Percentiles rank a stretch among this genome's conserved stretches.
phyloP scores from a whole-genome alignment of 192 early-diverging fungal species.

The Entrophospora sp. region DNA sequence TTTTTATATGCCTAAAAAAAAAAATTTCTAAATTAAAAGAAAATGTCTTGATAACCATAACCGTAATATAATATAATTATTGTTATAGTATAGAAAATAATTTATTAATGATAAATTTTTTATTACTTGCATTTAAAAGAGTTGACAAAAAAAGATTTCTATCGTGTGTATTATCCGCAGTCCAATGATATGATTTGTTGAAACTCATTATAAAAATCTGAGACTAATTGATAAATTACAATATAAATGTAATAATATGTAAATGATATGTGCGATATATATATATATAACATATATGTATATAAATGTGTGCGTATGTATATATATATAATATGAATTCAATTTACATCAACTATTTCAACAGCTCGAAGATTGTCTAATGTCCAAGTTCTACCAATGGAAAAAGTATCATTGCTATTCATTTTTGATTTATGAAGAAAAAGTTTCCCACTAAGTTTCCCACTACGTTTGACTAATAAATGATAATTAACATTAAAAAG shows the following conservation, averaged over 20 bases:
- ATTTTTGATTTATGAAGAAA: constrained; percentile 45
- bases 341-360: constrained; percentile 43
- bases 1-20: constrained; percentile 32
- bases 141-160: constrained; percentile 43
- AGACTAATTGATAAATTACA: constrained; percentile 21
- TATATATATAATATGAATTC: neutral
- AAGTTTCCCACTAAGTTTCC: constrained; percentile 23
- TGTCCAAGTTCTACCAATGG: constrained; percentile 45
- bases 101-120: neutral
- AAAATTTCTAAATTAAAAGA: neutral
- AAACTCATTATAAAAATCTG: constrained; percentile 40
- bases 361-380: constrained; percentile 43
- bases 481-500: neutral
- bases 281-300: neutral
- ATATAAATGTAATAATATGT: neutral
- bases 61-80: too few relatives aligned
- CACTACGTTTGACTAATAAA: constrained; percentile 28
- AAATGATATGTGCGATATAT: neutral
- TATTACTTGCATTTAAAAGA: constrained; percentile 25
- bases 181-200: constrained; percentile 44
- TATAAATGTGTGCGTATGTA: neutral
- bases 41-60: neutral
- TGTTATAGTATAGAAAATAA: neutral
- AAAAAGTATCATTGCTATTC: constrained; percentile 39
- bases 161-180: constrained; percentile 33